Evolutionary conservation across 441 rosid species (phyloP), one percentile per base, ranked within the genome.

Genomic region (Eruca vesicaria): DNA sequence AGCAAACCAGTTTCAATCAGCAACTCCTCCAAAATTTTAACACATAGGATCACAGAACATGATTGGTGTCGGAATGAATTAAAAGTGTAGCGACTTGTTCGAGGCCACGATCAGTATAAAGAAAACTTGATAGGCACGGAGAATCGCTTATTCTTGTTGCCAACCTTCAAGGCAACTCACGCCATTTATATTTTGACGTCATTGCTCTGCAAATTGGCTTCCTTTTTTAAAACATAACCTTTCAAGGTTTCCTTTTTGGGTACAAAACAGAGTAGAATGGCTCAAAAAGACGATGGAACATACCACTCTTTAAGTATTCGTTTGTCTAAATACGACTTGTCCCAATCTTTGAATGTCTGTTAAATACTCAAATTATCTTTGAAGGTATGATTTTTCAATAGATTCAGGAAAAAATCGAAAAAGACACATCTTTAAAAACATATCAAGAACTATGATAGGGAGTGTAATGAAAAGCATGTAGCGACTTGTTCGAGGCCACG

Each of bases 181-280:
- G 55, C 55, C 55, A 48, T 66, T 52, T 71, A 55, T 29, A 0
- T 38, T 29, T 69, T 32, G 86, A 85, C 88, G 83, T 81, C 81
- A 81, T 90, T 92, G 97, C 97, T 92, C 96, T 90, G 97, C 97
- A 65, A 92, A 92, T 90, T 88, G 96, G 94, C 97, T 78, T 82
- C 63, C 10, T 48, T 48, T 48, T 28, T 28, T 28, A 28, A 28
- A 28, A 28, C 31, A 28, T 2, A 28, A 28, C 31, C n/a, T n/a
- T n/a, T 28, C 2, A 28, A 28, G 6, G 6, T 28, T 2, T 4
- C 31, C 3, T 28, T 2, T 28, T 28, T 28, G 31, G 31, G 3
- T 2, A 28, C 28, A 28, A 28, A 28, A 28, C 31, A 28, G 31
- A 28, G 31, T 28, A 28, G 5, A 2, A 28, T 28, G 3, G 5